Evolutionary conservation across 176 grass and related monocot species (phyloP).

Genomic region (Oropetium thomaeum): DNA sequence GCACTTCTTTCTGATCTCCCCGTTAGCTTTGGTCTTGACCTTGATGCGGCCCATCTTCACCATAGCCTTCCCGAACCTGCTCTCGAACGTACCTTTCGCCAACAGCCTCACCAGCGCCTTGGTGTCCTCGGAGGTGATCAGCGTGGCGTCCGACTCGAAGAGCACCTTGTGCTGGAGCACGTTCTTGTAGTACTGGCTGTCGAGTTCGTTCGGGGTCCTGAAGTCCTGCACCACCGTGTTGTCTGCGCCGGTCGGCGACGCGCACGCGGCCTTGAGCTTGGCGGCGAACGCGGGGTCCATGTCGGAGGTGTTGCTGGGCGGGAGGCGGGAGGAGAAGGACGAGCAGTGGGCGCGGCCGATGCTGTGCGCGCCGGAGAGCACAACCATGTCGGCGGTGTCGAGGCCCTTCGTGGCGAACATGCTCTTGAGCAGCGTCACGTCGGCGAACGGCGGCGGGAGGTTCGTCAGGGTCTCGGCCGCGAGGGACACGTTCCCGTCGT

Average conservation of each 20-base stretch:
- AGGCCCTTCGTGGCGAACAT: constrained; percentile 39
- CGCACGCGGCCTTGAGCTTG: constrained; percentile 19
- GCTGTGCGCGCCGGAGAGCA: constrained; percentile 45
- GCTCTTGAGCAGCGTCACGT: constrained; percentile 4
- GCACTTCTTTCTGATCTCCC: no score
- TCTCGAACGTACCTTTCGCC: no score
- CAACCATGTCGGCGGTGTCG: constrained; percentile 33
- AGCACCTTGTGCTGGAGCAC: constrained; percentile 16
- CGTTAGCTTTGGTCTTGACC: no score
- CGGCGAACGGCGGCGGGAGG: constrained; percentile 29
- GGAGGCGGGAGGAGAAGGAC: constrained; percentile 31
- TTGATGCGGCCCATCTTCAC: constrained; percentile 46
- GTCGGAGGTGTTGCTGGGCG: constrained; percentile 26
- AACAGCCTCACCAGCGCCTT: background rate
- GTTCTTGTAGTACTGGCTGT: constrained; percentile 35
- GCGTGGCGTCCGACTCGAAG: constrained; percentile 36
- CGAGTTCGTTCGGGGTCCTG: constrained; percentile 8
- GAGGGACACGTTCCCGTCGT: constrained; percentile 36
- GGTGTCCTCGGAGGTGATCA: constrained; percentile 22
- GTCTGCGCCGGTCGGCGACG: background rate
- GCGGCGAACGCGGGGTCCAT: constrained; percentile 28
- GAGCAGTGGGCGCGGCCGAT: constrained; percentile 41
- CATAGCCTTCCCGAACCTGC: constrained; percentile 40
- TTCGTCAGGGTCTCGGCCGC: no score
- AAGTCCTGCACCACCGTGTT: constrained; percentile 23